phyloP scores from a whole-genome alignment of 2,329 filamentous ascomycete genomes.

The Calonectria ilicicola region DNA sequence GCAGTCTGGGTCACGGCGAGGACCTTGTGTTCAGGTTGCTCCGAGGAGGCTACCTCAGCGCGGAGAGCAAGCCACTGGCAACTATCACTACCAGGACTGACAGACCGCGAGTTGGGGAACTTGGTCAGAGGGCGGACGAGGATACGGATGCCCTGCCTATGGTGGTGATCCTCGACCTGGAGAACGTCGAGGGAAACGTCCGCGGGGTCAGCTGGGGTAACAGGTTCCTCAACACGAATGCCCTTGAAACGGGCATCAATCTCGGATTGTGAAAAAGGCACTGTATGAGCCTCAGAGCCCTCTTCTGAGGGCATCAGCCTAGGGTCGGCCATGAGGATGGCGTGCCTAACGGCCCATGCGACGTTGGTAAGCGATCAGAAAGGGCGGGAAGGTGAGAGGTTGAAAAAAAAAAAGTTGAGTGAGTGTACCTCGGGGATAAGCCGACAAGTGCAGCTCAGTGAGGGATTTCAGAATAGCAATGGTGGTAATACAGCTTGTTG shows the following conservation, averaged over 20 bases:
- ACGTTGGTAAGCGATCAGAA: conserved; percentile 42
- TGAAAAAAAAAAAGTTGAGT: conserved; percentile 32
- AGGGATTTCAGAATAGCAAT: conserved; percentile 19
- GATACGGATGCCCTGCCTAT: conserved; percentile 68
- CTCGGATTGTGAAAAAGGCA: conserved; percentile 69
- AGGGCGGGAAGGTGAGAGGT: conserved; percentile 26
- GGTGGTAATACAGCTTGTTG: neutral
- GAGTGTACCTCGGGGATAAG: conserved; percentile 40
- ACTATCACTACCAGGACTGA: conserved; percentile 68
- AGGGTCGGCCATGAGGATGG: conserved; percentile 59
- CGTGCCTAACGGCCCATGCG: conserved; percentile 45
- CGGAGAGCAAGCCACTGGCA: conserved; percentile 68
- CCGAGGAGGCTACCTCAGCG: conserved; percentile 63
- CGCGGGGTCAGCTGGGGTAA: conserved; percentile 52
- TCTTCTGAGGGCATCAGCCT: conserved; percentile 53
- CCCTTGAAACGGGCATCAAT: conserved; percentile 62
- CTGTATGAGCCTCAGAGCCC: conserved; percentile 65
- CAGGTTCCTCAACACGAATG: conserved; percentile 58
- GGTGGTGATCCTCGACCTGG: conserved; percentile 62
- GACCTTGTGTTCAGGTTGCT: conserved; percentile 67
- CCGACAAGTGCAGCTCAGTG: conserved; percentile 37
- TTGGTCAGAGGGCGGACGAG: conserved; percentile 66
- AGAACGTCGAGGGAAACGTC: conserved; percentile 67
- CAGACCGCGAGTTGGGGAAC: conserved; percentile 63
- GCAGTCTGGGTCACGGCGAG: conserved; percentile 71